phyloP scores from a whole-genome alignment of 352 stramenopile genomes.

The Phytophthora foliorum region DNA sequence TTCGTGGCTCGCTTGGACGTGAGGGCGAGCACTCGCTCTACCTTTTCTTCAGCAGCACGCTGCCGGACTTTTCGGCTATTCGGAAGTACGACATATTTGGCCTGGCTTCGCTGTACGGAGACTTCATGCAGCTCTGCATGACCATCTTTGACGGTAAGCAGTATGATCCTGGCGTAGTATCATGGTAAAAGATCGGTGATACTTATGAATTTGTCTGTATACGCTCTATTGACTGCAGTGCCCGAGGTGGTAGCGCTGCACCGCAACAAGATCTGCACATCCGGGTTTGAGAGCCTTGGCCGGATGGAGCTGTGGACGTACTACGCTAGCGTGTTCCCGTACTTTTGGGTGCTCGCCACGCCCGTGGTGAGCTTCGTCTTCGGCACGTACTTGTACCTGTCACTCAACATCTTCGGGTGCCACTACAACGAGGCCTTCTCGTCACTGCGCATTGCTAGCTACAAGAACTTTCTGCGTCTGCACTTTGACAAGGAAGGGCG shows the following conservation, averaged over 20 bases:
- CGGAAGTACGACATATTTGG: conserved; percentile 75
- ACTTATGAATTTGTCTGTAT: background rate
- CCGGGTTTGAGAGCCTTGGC: conserved; percentile 63
- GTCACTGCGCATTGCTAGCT: conserved; percentile 87
- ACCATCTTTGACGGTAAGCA: conserved; percentile 85
- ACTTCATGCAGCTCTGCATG: conserved; percentile 82
- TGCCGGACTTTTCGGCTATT: conserved; percentile 78
- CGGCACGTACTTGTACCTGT: conserved; percentile 86
- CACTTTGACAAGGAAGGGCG: conserved; percentile 81
- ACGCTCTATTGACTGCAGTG: conserved; percentile 42
- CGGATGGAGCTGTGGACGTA: conserved; percentile 86
- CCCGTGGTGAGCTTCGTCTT: conserved; percentile 86
- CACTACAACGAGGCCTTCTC: conserved; percentile 94
- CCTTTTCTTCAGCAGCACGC: conserved; percentile 78
- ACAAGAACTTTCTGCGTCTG: conserved; percentile 92
- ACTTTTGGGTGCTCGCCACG: conserved; percentile 89
- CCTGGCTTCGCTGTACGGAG: conserved; percentile 65
- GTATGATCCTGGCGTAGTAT: background rate
- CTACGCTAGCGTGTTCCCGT: conserved; percentile 87
- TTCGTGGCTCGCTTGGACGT: conserved; percentile 65
- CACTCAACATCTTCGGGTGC: conserved; percentile 85
- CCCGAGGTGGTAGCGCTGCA: conserved; percentile 85
- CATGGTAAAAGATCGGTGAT: background rate
- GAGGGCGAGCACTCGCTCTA: conserved; percentile 82
- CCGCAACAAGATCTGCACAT: conserved; percentile 85